phyloP scores from a whole-genome alignment of 192 early-diverging fungal species.

The Podila minutissima region DNA sequence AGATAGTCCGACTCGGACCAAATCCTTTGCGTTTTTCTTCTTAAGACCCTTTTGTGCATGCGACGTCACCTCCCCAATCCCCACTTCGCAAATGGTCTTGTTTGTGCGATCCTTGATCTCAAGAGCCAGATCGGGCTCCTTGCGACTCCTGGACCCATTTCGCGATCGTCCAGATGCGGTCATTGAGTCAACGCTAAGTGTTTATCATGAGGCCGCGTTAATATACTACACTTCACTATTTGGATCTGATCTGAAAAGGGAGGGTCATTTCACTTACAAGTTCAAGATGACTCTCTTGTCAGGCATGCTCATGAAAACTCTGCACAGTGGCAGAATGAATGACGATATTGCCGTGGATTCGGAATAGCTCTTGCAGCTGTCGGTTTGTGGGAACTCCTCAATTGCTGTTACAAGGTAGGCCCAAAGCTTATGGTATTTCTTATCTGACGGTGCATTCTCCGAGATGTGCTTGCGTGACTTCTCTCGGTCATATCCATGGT shows the following conservation, averaged over 20 bases:
- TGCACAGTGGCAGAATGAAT: conserved; percentile 36
- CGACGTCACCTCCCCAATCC: too few species aligned
- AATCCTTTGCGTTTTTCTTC: neutral
- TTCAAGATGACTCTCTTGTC: conserved; percentile 20
- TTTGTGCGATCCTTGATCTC: too few species aligned
- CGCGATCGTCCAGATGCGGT: too few species aligned
- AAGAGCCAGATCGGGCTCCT: too few species aligned
- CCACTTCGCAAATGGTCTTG: too few species aligned
- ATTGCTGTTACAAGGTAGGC: conserved; percentile 15
- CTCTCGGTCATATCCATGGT: conserved; percentile 16
- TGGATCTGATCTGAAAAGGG: too few species aligned
- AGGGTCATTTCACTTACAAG: conserved; percentile 1
- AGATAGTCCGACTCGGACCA: conserved; percentile 25
- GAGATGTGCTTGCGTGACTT: conserved; percentile 25
- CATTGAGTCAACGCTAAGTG: too few species aligned
- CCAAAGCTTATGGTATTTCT: conserved; percentile 14
- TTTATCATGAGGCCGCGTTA: too few species aligned
- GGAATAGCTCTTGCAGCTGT: conserved; percentile 19
- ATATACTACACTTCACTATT: too few species aligned
- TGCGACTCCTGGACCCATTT: too few species aligned
- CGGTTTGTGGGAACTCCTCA: conserved; percentile 18
- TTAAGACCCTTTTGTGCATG: too few species aligned
- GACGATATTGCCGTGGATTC: conserved; percentile 29
- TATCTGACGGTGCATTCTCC: conserved; percentile 5
- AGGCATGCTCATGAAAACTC: conserved; percentile 25